Evolutionary conservation across 2,329 filamentous ascomycete species (phyloP), one percentile per base, ranked within the genome.

Genomic region (Clarireedia sp.): DNA sequence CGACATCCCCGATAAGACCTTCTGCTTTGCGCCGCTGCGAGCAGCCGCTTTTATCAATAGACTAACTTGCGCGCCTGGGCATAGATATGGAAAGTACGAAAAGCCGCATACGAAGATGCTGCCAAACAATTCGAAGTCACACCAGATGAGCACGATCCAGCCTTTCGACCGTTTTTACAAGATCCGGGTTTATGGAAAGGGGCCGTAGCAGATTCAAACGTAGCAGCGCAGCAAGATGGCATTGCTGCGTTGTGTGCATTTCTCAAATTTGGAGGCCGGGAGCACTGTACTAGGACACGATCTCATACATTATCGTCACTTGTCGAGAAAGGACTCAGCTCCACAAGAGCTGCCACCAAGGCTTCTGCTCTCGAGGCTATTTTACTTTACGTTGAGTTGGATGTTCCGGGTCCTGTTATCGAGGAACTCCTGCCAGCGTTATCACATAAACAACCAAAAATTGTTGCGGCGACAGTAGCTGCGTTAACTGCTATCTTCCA

Each of bases 71-170:
- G 26, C 40, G 14, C 52, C 19, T 48, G 21, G 38, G 43, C 65
- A 16, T 43, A 88, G 87, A 82, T 88, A 67, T 99, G 94, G 94
- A 99, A 99, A 79, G 91, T 95, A 43, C 83, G 94, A 67, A 99
- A 99, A 74, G 84, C 83, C 68, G 94, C 85, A 52, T 99, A 97
- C 70, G 94, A 99, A 78, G 90, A 94, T 63, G 91, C 90, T 19
- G 82, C 87, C 41, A 91, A 94, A 71, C 82, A 86, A 63, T 97
- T 99, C 71, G 86, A 90, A 69, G 77, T 82, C 57, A 90, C 91
- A 5, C 85, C 89, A 59, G 86, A 91, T 72, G 92, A 97, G 69
- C 81, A 84, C 64, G 88, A 95, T 69, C 85, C 90, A 12, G 85
- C 85, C 37, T 96, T 99, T 66, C 81, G 84, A 64, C 90, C 92